Percentiles rank a stretch among this genome's conserved stretches.
Conservation (phyloP, 1,139 yeast genomes). For the Taphrina betulina region DNA sequence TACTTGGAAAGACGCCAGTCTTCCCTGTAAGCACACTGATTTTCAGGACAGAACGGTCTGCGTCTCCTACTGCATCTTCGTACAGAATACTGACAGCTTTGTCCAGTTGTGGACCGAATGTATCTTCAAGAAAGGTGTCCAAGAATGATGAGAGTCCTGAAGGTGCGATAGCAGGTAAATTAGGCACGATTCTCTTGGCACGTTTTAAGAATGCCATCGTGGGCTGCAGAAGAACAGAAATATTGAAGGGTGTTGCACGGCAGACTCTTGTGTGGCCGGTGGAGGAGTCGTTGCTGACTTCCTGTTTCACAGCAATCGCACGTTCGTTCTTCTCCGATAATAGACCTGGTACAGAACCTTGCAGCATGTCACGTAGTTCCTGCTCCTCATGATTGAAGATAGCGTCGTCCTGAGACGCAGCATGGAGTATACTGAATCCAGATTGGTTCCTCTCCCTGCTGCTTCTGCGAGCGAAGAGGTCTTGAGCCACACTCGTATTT, state of each 20-base stretch:
- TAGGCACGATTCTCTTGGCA: constrained; percentile 17
- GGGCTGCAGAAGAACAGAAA: constrained; percentile 29
- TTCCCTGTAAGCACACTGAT: no score
- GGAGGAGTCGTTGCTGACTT: neutral
- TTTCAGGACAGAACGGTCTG: neutral
- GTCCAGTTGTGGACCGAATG: constrained; percentile 25
- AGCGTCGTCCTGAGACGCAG: neutral
- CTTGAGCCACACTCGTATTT: neutral
- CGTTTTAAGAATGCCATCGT: constrained; percentile 29
- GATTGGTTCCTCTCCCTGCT: neutral
- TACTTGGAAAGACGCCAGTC: neutral
- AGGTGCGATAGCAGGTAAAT: neutral
- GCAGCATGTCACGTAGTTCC: constrained; percentile 21
- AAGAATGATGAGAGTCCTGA: constrained; percentile 22
- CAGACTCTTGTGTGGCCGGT: constrained; percentile 6
- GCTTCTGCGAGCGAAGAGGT: constrained; percentile 4
- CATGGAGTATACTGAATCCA: constrained; percentile 7
- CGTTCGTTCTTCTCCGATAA: constrained; percentile 10
- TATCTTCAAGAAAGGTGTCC: constrained; percentile 17
- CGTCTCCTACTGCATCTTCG: constrained; percentile 4
- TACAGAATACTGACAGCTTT: constrained; percentile 22
- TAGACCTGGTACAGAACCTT: constrained; percentile 26
- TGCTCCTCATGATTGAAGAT: constrained; percentile 1
- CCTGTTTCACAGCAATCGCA: neutral
- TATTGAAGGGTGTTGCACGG: constrained; percentile 30